Percentiles rank a stretch among this genome's conserved stretches.
Conservation (phyloP, 805 yeast genomes). For the Tetrapisispora taiwanensis region DNA sequence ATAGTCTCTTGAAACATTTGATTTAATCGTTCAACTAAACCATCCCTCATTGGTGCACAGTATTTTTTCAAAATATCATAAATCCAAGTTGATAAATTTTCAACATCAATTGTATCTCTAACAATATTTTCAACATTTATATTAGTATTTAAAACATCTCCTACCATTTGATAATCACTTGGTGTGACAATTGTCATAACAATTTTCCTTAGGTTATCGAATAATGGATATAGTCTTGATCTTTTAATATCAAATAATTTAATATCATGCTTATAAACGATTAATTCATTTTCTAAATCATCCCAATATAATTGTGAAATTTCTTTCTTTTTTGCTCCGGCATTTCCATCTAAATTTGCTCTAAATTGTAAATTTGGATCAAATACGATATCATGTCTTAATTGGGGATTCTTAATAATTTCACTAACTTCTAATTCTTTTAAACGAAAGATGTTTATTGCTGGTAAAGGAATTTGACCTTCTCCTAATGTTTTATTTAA, state of each 20-base stretch:
- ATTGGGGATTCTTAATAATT: slow-evolving; percentile 81
- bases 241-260: slow-evolving; percentile 24
- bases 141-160: slow-evolving; percentile 69
- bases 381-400: slow-evolving; percentile 84
- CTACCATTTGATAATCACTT: slow-evolving; percentile 57
- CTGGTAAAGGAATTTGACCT: slow-evolving; percentile 54
- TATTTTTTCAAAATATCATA: slow-evolving; percentile 70
- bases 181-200: slow-evolving; percentile 64
- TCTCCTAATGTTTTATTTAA: slow-evolving; percentile 11
- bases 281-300: slow-evolving; percentile 61
- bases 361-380: slow-evolving; percentile 89
- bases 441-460: slow-evolving; percentile 69
- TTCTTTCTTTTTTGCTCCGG: slow-evolving; percentile 67
- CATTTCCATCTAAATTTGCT: slow-evolving; percentile 82
- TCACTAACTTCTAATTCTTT: slow-evolving; percentile 81
- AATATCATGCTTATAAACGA: slow-evolving; percentile 29
- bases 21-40: slow-evolving; percentile 77
- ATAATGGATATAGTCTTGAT: slow-evolving; percentile 52
- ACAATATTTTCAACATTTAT: slow-evolving; percentile 63
- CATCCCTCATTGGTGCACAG: slow-evolving; percentile 93
- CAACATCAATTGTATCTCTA: slow-evolving; percentile 63
- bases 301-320: slow-evolving; percentile 78
- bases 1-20: slow-evolving; percentile 38
- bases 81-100: slow-evolving; percentile 61
- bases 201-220: slow-evolving; percentile 66